Base-by-base conservation (phyloP, 2,329 filamentous ascomycete species). In the Bipolaris cookei region DNA sequence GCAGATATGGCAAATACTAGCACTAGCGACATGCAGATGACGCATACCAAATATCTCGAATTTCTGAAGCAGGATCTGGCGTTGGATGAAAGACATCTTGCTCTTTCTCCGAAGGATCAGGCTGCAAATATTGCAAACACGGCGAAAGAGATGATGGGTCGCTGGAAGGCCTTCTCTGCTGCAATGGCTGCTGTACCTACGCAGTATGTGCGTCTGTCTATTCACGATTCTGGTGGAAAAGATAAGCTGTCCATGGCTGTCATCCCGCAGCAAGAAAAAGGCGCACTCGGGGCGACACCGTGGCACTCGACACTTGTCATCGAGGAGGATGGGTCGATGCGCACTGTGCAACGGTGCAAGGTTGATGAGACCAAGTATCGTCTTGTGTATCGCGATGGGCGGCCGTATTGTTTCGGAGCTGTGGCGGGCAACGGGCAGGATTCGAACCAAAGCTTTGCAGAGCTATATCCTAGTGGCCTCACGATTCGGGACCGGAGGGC, bases 401-500 rank as follows among this genome's bases (percentile, higher is more conserved):
- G 60, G 30, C 64, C 60, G 7, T 72, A 62, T 51, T 72, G 66
- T 54, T 72, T 62, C 58, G 61, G 68, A 14, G 64, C 66, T 25
- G 64, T 59, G 37, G 59, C 61, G 8, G 16, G 38, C 6, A 54
- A 58, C n/a, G 13, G 37, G 11, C 56, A 56, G 4, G 38, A 42
- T 1, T 43, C 47, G 16, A 41, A 59, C 13, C 64, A 59, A 10
- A 56, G 41, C 14, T 68, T 73, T 51, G 65, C 69, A 45, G 59
- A 67, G 21, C 32, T 67, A 5, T 72, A 72, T 43, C 71, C 69
- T 3, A 56, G 42, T 23, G 69, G 69, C 8, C 43, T 71, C 38
- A 50, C 44, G 6, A 47, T 61, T 84, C 20, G 81, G 83, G 21
- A 73, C 71, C 48, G 73, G 67, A 0, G 75, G 78, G n/a, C 73